phyloP scores from a whole-genome alignment of 306 rosid species.

The Alnus rubra region DNA sequence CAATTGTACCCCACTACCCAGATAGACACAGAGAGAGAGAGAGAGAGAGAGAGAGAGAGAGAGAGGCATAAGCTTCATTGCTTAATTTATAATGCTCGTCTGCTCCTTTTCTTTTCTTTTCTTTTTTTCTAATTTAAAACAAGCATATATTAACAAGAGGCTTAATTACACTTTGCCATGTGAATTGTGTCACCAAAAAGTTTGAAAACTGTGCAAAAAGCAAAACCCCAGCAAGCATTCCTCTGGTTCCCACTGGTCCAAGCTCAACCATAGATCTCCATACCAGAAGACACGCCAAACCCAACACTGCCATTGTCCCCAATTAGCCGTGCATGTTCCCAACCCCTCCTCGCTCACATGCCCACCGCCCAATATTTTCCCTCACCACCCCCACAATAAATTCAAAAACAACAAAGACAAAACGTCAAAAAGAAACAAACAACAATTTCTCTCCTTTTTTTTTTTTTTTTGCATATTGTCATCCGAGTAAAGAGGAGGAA shows the following conservation, averaged over 20 bases:
- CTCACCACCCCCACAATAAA: conserved; percentile 2
- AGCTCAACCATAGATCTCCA: conserved; percentile 15
- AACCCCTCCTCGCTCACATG: conserved; percentile 15
- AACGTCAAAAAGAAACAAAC: too few species aligned
- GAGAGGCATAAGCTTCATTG: too few species aligned
- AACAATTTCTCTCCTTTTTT: neutral
- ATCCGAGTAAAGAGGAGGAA: neutral
- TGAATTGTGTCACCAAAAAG: conserved; percentile 11
- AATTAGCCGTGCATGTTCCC: neutral
- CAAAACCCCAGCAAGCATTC: conserved; percentile 12
- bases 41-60: too few species aligned
- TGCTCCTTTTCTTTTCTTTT: neutral
- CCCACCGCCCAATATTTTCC: neutral
- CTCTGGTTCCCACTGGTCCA: neutral
- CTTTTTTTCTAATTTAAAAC: conserved; percentile 9
- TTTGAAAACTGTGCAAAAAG: conserved; percentile 29
- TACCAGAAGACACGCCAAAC: neutral
- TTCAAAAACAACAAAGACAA: neutral
- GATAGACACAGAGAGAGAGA: too few species aligned
- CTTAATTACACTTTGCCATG: conserved; percentile 45
- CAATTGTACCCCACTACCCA: too few species aligned
- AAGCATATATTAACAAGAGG: conserved; percentile 24
- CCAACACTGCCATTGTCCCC: conserved; percentile 20
- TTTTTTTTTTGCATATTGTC: neutral
- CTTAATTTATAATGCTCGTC: neutral